Conservation (phyloP, 805 yeast species). For the Teunomyces pallodes region DNA sequence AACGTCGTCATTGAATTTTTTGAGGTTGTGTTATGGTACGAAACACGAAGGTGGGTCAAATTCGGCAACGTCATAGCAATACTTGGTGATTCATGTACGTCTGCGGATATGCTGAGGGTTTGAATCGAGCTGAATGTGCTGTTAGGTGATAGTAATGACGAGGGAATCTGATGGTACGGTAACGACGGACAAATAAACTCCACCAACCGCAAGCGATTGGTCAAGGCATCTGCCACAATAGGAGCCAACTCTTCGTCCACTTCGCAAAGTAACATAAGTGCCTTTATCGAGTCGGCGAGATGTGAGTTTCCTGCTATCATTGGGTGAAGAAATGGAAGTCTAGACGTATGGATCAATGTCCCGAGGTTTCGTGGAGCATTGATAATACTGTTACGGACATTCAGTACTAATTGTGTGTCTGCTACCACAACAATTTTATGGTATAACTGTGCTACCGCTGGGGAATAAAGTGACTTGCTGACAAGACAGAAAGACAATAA, state of each 20-base stretch:
- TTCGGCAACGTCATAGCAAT: conserved; percentile 6
- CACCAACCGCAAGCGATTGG: background rate
- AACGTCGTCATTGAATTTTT: conserved; percentile 1
- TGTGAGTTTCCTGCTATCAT: conserved; percentile 11
- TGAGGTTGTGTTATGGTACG: conserved; percentile 6
- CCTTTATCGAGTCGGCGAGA: conserved; percentile 11
- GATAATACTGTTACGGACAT: conserved; percentile 9
- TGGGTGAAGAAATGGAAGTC: conserved; percentile 10
- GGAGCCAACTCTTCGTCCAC: background rate
- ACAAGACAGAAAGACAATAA: conserved; percentile 19
- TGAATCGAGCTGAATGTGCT: background rate
- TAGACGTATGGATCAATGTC: conserved; percentile 14
- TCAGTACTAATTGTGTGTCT: conserved; percentile 6
- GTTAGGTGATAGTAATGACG: background rate
- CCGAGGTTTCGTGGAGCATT: conserved; percentile 16
- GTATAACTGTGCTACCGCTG: conserved; percentile 24
- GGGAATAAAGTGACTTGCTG: conserved; percentile 22
- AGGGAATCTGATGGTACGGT: conserved; percentile 1
- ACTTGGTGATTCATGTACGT: background rate
- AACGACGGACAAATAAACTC: conserved; percentile 2
- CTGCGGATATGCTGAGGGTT: conserved; percentile 2
- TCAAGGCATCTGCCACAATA: background rate
- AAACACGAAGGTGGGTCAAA: conserved; percentile 12
- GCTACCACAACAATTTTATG: conserved; percentile 18
- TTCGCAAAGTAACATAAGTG: conserved; percentile 9